A percentile compares a stretch with the other conserved stretches of the same genome.
These are phyloP conservation scores for Yamadazyma dushanensis DNA, from an alignment of 1,139 yeast genomes.

Conservation along the genomic window DNA sequence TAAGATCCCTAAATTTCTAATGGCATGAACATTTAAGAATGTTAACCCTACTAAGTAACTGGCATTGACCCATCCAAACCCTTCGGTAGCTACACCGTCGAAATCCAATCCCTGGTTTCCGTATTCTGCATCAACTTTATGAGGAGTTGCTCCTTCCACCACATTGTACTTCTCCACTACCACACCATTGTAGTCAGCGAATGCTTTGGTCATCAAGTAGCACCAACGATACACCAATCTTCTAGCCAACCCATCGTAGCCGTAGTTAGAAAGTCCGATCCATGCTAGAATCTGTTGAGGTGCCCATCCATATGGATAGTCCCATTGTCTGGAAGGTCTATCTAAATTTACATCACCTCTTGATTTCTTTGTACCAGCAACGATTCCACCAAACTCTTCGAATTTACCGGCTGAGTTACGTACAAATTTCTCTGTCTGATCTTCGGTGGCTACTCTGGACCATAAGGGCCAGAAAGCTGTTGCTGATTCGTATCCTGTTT, in stretches of 20 bases:
- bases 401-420: conserved; percentile 62
- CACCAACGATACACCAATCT: conserved; percentile 87
- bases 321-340: conserved; percentile 95
- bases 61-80: conserved; percentile 97
- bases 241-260: conserved; percentile 63
- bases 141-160: conserved; percentile 79
- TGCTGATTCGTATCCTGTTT: conserved; percentile 77
- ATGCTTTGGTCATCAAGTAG: conserved; percentile 84
- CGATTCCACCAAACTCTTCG: conserved; percentile 88
- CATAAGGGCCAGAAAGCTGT: conserved; percentile 93
- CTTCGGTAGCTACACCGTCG: conserved; percentile 94
- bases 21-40: conserved; percentile 65
- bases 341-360: conserved; percentile 70
- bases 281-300: conserved; percentile 97
- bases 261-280: conserved; percentile 80
- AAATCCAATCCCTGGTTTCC: conserved; percentile 95
- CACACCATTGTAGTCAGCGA: conserved; percentile 91
- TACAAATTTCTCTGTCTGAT: conserved; percentile 72
- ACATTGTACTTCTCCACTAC: conserved; percentile 97
- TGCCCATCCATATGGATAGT: conserved; percentile 98
- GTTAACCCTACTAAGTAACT: conserved; percentile 76
- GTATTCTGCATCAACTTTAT: conserved; percentile 91
- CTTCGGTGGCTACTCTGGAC: conserved; percentile 70
- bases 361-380: conserved; percentile 76
- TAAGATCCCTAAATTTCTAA: conserved; percentile 77